Evolutionary conservation across 2,329 filamentous ascomycete genomes (phyloP), one percentile per base, ranked within the genome.

Genomic region (Diaporthe sp.): DNA sequence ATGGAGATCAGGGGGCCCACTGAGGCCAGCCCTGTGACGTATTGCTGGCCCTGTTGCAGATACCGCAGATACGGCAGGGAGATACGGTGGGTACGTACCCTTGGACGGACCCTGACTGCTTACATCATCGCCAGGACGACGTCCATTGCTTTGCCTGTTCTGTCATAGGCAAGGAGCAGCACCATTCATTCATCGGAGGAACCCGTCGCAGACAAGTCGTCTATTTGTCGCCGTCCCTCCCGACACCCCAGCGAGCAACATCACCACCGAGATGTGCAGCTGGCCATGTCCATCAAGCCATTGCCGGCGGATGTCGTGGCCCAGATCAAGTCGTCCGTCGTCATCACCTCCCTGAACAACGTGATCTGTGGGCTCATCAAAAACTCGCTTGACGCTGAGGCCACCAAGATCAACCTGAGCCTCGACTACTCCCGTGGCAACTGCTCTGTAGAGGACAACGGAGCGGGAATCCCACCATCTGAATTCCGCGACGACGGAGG

Each of bases 361-460:
- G 95, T 94, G 6, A 86, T 94, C 19, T 86, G 91, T 72, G 94
- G 93, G 60, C 88, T 98, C 13, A 79, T 97, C 35, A 91, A 93
- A 81, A 99, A 99, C 82, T 91, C 95, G 0, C 87, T 99, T 17
- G 97, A 99, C 85, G 95, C 95, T 5, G 85, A 86, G 60, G 92
- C 96, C 22, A 88, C 87, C 45, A 93, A 88, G 72, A 84, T 98
- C 76, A 90, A 90, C 71, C 86, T 97, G 72, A 89, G 88, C 1
- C 86, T 98, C 30, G 94, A 98, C 83, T 95, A 95, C 81, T 82
- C 84, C 71, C 91, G 92, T 33, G 96, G 95, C 7, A 91, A 89
- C 78, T 98, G 96, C 82, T 87, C 88, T 0, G 89, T 98, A 7
- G 94, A 97, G 80, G 97, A 99, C 81, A 89, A 98, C 83, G 97